Base-by-base conservation (phyloP, 1,139 yeast species). In the Yamadazyma oceani region DNA sequence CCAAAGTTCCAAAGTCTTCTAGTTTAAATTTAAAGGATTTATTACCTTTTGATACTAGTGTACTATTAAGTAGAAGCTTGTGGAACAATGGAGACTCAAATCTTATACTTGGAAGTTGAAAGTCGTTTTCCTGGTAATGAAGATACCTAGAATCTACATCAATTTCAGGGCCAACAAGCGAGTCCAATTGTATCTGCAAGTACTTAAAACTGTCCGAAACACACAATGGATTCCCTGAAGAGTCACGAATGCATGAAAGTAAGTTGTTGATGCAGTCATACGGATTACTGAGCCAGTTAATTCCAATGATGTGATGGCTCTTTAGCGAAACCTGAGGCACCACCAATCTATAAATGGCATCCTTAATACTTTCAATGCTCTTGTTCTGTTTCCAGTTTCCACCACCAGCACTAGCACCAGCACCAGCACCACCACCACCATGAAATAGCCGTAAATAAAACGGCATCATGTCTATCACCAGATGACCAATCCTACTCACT, bases 231-330 rank as follows among this genome's bases (percentile, higher is more conserved):
- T 16, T 7, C 8, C 16, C 21, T 6, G 14, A 8, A 6, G 13
- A 16, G 16, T 27, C 30, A 16, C 16, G 13, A 10, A 27, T 8
- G 12, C 30, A 27, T 11, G 30, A 27, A 19, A 29, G n/a, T 3
- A 29, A 4, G 10, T 29, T 19, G 11, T 17, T 17, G n/a, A 29
- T 6, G 11, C 32, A 29, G 5, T 11, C 24, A 12, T n/a, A n/a
- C 5, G 32, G 32, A n/a, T 29, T 21, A 17, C 12, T 13, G 16
- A 29, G 23, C 23, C 23, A 29, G 19, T 29, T 29, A 19, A 19
- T 5, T 17, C 32, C 32, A 9, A 29, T 9, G 4, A 29, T 6
- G n/a, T 29, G 32, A 10, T 13, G 32, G 7, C 13, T 5, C 10
- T 15, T 15, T 11, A 28, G 13, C 12, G 5, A 16, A 16, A n/a